Evolutionary conservation across 2,329 filamentous ascomycete genomes (phyloP), one percentile per base, ranked within the genome.

Genomic region (Beauveria sp.): DNA sequence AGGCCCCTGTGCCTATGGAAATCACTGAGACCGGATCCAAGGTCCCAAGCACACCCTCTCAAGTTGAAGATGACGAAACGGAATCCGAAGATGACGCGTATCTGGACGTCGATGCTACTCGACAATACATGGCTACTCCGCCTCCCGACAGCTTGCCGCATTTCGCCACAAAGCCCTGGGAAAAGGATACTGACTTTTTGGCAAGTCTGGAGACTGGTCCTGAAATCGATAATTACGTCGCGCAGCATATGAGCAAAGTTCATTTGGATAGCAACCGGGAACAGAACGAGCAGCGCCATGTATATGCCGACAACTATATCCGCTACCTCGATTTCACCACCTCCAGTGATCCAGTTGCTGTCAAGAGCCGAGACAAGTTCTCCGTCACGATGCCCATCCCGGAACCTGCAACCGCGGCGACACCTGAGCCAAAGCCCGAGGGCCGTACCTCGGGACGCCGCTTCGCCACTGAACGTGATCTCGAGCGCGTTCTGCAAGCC

Each of bases 381-480:
- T 76, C 76, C 9, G 75, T 73, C 52, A 70, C 75, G 5, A 68
- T 74, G 3, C 74, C 75, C 34, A 69, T 72, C 7, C 66, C 69
- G 1, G 76, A 77, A 14, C 63, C 69, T 1, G 69, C 65, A 6
- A 72, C 73, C 0, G 69, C 76, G 18, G 70, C 75, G 8, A 73
- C 82, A 7, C 76, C 80, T 16, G 86, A 88, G 63, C 72, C 81
- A 3, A 84, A 81, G 64, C 77, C 80, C 0, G 85, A 89, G 70
- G 79, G 82, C 6, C 77, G 83, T 64, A 77, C 83, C 31, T 68
- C 76, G 31, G 72, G 82, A 60, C 82, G 81, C 63, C 78, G 85
- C 61, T 89, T 86, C 70, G 86, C 84, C 16, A 89, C 87, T 18
- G 89, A 93, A 69, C 84, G 88, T 57, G 89, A 93, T 64, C 73